Evolutionary conservation across 306 rosid species (phyloP).

Genomic region (Alnus glutinosa): DNA sequence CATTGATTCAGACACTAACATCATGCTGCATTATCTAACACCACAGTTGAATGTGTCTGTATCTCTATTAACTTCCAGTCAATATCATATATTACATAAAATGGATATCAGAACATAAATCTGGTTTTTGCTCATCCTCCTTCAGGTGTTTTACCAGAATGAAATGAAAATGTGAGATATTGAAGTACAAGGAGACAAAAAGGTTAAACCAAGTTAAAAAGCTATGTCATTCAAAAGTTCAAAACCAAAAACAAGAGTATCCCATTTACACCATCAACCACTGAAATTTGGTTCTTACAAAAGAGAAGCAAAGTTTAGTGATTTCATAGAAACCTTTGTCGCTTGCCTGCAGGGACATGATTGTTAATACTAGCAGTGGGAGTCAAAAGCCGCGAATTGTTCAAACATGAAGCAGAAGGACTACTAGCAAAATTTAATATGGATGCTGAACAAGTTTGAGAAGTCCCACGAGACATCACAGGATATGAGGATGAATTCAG

Average conservation of each 20-base stretch:
- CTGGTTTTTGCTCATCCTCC: background rate
- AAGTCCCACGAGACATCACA: constrained; percentile 25
- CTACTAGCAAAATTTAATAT: constrained; percentile 44
- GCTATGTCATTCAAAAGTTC: constrained; percentile 29
- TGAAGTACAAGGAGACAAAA: background rate
- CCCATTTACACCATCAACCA: constrained; percentile 48
- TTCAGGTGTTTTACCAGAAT: background rate
- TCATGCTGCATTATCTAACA: background rate
- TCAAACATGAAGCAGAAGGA: constrained; percentile 33
- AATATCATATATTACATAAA: background rate
- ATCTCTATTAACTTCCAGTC: background rate
- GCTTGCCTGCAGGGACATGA: constrained; percentile 36
- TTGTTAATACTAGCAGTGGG: constrained; percentile 32
- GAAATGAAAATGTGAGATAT: background rate
- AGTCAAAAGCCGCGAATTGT: constrained; percentile 26
- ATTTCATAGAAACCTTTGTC: constrained; percentile 51
- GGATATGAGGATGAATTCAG: constrained; percentile 23
- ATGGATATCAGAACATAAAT: background rate
- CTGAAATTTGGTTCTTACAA: constrained; percentile 25
- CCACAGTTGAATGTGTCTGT: background rate
- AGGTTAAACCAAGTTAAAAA: constrained; percentile 18
- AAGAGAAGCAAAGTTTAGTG: constrained; percentile 7
- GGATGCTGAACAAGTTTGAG: constrained; percentile 62
- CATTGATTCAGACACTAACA: background rate
- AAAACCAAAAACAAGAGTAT: constrained; percentile 39